Evolutionary conservation across 2,329 filamentous ascomycete genomes (phyloP).

Genomic region (Fusarium sp.): DNA sequence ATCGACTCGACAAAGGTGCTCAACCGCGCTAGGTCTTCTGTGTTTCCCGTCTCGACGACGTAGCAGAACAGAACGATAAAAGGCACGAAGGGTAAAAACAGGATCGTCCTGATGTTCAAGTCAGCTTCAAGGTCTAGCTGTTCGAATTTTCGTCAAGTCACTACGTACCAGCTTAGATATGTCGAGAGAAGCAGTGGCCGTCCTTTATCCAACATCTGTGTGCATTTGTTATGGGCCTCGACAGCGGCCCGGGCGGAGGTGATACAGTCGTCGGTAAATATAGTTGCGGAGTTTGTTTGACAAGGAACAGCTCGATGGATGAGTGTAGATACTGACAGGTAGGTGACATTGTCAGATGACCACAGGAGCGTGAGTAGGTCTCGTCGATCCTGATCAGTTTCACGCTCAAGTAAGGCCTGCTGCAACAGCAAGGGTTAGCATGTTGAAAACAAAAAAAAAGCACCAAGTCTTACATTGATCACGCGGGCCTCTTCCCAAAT

Average conservation of each 20-base stretch:
- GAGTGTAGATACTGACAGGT: not conserved
- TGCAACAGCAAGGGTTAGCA: not conserved
- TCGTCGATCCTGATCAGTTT: not conserved
- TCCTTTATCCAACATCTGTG: not conserved
- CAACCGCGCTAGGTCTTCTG: slow-evolving; percentile 54
- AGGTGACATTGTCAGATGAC: not conserved
- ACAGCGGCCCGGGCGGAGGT: not conserved
- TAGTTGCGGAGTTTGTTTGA: not conserved
- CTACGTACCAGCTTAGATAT: not conserved
- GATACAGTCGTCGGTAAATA: not conserved
- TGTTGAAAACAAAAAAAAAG: not conserved
- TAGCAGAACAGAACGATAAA: slow-evolving; percentile 69
- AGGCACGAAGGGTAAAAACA: slow-evolving; percentile 68
- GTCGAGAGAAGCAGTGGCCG: not conserved
- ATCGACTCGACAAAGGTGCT: not conserved
- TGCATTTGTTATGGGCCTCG: not conserved
- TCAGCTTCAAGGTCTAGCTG: not conserved
- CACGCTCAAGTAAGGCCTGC: not conserved
- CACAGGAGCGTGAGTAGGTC: not conserved
- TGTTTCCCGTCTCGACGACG: slow-evolving; percentile 62
- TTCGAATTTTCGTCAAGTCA: no score
- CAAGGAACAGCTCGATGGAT: not conserved
- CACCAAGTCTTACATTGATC: not conserved
- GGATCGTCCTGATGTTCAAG: slow-evolving; percentile 61
- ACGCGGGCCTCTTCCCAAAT: not conserved